A percentile compares a stretch with the other conserved stretches of the same genome.
phyloP scores from a whole-genome alignment of 2,329 filamentous ascomycete species.

The Talaromyces pinophilus region DNA sequence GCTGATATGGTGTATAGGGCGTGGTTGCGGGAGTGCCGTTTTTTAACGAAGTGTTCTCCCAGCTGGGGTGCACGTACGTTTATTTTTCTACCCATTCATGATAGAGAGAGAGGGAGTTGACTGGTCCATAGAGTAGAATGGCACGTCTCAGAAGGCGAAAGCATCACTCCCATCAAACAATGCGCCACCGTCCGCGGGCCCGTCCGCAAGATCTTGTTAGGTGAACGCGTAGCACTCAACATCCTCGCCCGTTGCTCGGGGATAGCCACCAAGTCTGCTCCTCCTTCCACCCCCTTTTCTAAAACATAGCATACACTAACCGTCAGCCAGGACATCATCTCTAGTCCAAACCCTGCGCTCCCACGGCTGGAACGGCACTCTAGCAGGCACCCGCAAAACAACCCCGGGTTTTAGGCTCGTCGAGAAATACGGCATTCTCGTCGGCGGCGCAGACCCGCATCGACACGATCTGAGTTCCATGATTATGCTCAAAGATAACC shows the following conservation, averaged over 20 bases:
- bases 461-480: conserved; percentile 88
- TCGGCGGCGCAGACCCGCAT: conserved; percentile 89
- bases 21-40: conserved; percentile 91
- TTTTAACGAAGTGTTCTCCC: conserved; percentile 88
- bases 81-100: conserved; percentile 4
- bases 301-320: background rate
- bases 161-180: conserved; percentile 63
- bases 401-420: conserved; percentile 93
- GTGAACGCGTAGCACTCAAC: conserved; percentile 90
- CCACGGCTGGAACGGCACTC: conserved; percentile 73
- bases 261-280: conserved; percentile 66
- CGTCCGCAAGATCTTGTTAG: conserved; percentile 79
- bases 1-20: conserved; percentile 52
- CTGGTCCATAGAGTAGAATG: conserved; percentile 67
- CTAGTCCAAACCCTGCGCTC: conserved; percentile 56
- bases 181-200: conserved; percentile 85
- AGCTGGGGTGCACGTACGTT: conserved; percentile 76
- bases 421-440: conserved; percentile 97
- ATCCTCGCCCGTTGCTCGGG: conserved; percentile 87
- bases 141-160: conserved; percentile 74
- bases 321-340: conserved; percentile 28
- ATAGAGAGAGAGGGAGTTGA: background rate
- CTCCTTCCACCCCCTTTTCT: background rate
- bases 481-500: conserved; percentile 99
- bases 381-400: conserved; percentile 96